Conservation (phyloP, 192 early-diverging fungal genomes). For the Backusella westeae region DNA sequence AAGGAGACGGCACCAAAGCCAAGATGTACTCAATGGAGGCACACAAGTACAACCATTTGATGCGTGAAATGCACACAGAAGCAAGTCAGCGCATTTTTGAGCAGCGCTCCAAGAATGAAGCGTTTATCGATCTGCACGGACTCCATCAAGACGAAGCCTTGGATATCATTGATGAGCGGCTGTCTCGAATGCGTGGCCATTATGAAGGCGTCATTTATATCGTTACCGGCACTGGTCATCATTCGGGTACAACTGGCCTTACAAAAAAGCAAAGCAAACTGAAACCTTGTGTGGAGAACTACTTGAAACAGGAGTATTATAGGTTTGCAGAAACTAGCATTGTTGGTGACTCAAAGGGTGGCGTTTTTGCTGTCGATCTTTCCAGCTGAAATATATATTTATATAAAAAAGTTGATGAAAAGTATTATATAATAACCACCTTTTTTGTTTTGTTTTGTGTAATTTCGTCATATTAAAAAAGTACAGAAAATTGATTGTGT, state of each 20-base stretch:
- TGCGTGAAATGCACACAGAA: conserved; percentile 46
- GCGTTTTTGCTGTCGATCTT: conserved; percentile 30
- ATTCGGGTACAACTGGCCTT: conserved; percentile 26
- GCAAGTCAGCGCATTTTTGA: conserved; percentile 50
- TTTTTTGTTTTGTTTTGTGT: not conserved
- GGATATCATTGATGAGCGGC: conserved; percentile 39
- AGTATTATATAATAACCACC: not conserved
- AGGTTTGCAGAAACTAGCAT: conserved; percentile 29
- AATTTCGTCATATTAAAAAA: not conserved
- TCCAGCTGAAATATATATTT: not conserved
- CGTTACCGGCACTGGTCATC: conserved; percentile 51
- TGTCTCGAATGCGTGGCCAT: conserved; percentile 35
- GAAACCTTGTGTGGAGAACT: conserved; percentile 20
- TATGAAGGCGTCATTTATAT: conserved; percentile 48
- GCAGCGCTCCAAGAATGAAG: conserved; percentile 37
- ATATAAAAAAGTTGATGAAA: not conserved
- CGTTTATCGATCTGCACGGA: conserved; percentile 54
- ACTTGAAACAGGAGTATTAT: conserved; percentile 14
- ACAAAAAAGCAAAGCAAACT: conserved; percentile 23
- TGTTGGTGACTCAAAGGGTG: conserved; percentile 24
- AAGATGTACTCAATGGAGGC: conserved; percentile 42
- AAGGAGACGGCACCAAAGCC: conserved; percentile 44
- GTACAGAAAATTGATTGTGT: not conserved
- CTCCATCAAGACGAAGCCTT: conserved; percentile 50
- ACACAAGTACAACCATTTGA: conserved; percentile 43